A percentile compares a stretch with the other conserved stretches of the same genome.
phyloP scores from a whole-genome alignment of 345 rosid genomes.

The Salix arbutifolia region DNA sequence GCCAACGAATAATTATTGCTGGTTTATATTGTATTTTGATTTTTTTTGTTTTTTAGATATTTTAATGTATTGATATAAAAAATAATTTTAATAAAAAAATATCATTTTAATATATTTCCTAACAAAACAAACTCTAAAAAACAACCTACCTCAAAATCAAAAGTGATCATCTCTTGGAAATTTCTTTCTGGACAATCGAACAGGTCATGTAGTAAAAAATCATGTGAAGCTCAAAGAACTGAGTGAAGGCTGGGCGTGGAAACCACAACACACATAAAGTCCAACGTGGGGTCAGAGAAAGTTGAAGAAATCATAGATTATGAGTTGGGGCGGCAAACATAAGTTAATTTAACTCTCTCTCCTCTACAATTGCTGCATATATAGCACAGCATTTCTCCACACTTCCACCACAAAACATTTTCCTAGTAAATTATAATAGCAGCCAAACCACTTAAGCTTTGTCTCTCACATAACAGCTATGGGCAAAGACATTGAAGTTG shows the following conservation, averaged over 20 bases:
- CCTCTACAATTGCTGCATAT: background rate
- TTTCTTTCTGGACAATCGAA: too few species aligned
- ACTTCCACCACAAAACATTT: background rate
- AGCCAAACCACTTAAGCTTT: background rate
- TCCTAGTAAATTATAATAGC: background rate
- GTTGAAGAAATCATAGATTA: background rate
- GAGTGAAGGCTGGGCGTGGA: background rate
- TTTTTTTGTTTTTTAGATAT: too few species aligned
- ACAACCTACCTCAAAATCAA: too few species aligned
- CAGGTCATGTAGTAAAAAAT: too few species aligned
- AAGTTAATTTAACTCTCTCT: background rate
- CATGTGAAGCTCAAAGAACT: too few species aligned
- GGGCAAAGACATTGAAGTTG: constrained; percentile 35
- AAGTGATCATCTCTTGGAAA: too few species aligned
- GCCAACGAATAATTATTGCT: too few species aligned
- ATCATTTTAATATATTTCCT: too few species aligned
- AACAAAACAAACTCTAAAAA: too few species aligned
- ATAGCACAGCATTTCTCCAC: background rate
- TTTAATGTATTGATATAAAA: too few species aligned
- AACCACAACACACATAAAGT: background rate
- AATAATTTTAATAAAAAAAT: too few species aligned
- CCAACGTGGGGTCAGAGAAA: constrained; percentile 5
- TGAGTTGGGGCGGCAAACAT: constrained; percentile 9
- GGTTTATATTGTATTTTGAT: too few species aligned
- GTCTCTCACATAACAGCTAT: background rate